phyloP scores from a whole-genome alignment of 371 early-diverging fungal genomes.

The Batrachochytrium dendrobatidis region DNA sequence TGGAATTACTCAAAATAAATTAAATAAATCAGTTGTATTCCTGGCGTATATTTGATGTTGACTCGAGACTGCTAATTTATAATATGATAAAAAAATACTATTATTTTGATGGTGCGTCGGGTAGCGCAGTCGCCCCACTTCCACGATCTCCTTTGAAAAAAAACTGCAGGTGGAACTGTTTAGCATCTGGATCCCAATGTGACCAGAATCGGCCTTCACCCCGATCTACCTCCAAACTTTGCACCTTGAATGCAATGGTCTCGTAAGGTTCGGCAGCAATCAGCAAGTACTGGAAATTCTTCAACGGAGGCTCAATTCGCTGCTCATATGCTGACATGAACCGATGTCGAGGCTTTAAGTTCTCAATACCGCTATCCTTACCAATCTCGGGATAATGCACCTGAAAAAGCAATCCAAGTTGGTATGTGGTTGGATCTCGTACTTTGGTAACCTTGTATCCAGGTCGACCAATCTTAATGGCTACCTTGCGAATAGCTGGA shows the following conservation, averaged over 20 bases:
- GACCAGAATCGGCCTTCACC: slow-evolving; percentile 80
- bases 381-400: slow-evolving; percentile 83
- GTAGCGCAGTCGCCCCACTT: not conserved
- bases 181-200: slow-evolving; percentile 89
- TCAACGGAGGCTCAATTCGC: slow-evolving; percentile 81
- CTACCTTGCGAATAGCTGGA: slow-evolving; percentile 21
- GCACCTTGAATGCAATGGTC: slow-evolving; percentile 90
- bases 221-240: slow-evolving; percentile 83
- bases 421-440: slow-evolving; percentile 78
- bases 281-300: slow-evolving; percentile 83
- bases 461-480: slow-evolving; percentile 93
- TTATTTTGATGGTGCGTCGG: too few relatives aligned
- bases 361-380: slow-evolving; percentile 38
- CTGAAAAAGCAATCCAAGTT: slow-evolving; percentile 88
- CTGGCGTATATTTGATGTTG: too few relatives aligned
- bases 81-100: too few relatives aligned
- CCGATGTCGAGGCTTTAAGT: slow-evolving; percentile 80
- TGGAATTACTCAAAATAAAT: too few relatives aligned
- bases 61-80: too few relatives aligned
- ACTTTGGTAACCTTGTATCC: slow-evolving; percentile 95
- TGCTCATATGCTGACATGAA: slow-evolving; percentile 98
- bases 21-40: too few relatives aligned
- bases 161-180: slow-evolving; percentile 84
- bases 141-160: slow-evolving; percentile 53
- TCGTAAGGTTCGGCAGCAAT: slow-evolving; percentile 98